phyloP scores from a whole-genome alignment of 2,329 filamentous ascomycete species.

The Colletotrichum caudatum region DNA sequence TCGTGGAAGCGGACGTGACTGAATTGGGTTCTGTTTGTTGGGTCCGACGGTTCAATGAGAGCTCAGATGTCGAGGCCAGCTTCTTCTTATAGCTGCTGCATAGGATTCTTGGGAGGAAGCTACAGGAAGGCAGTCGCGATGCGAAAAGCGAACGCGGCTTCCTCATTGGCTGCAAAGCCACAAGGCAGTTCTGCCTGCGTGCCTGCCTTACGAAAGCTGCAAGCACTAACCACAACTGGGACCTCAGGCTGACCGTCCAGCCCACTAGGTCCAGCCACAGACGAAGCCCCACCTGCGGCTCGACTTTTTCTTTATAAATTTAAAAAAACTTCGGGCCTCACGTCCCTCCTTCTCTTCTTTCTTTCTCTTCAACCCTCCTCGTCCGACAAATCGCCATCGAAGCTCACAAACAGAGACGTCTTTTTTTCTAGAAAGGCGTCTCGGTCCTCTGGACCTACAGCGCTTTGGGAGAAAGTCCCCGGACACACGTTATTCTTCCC shows the following conservation, averaged over 20 bases:
- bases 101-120: conserved; percentile 10
- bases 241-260: not conserved
- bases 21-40: too few relatives aligned
- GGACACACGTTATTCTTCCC: conserved; percentile 73
- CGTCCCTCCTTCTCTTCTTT: conserved; percentile 51
- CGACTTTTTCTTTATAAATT: conserved; percentile 37
- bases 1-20: not conserved
- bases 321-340: conserved; percentile 24
- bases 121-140: conserved; percentile 40
- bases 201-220: conserved; percentile 21
- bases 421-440: conserved; percentile 46
- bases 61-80: not conserved
- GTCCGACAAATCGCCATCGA: conserved; percentile 99
- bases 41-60: not conserved
- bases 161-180: conserved; percentile 36
- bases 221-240: conserved; percentile 13
- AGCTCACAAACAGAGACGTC: conserved; percentile 90
- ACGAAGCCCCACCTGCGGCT: conserved; percentile 23
- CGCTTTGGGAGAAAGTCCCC: conserved; percentile 99
- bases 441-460: conserved; percentile 53
- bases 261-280: conserved; percentile 23
- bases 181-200: conserved; percentile 31
- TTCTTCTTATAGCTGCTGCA: conserved; percentile 33
- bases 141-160: conserved; percentile 33
- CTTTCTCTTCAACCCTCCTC: conserved; percentile 77